Conservation (phyloP, 257 asterid genomes). For the Fraxinus americana region DNA sequence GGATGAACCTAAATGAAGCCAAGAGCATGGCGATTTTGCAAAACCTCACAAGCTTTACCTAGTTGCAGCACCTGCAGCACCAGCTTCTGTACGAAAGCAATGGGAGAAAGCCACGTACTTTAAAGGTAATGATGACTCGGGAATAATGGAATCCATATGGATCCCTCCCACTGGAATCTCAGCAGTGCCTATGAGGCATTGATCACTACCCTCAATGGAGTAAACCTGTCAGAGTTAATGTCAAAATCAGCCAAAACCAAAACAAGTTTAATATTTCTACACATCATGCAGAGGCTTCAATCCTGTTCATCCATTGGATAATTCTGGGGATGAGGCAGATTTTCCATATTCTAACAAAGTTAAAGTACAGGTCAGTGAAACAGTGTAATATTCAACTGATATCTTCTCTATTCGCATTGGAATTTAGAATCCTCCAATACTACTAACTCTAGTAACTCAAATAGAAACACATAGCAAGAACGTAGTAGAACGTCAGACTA, state of each 20-base stretch:
- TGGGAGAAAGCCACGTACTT: conserved; percentile 93
- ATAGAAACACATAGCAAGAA: not conserved
- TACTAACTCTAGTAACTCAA: not conserved
- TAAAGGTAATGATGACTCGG: conserved; percentile 76
- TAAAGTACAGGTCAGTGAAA: not conserved
- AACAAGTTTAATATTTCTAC: conserved; percentile 13
- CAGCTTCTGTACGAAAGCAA: conserved; percentile 98
- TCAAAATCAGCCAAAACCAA: conserved; percentile 24
- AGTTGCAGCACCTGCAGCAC: conserved; percentile 95
- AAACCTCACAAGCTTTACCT: conserved; percentile 46
- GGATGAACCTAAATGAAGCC: not conserved
- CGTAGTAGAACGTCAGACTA: not conserved
- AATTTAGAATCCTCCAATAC: not conserved
- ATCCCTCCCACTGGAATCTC: conserved; percentile 98
- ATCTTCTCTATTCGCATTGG: conserved; percentile 1
- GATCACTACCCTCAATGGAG: conserved; percentile 90
- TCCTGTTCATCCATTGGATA: conserved; percentile 1
- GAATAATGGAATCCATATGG: conserved; percentile 92
- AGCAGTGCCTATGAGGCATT: conserved; percentile 96
- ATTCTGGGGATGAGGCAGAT: not conserved
- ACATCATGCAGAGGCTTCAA: conserved; percentile 16
- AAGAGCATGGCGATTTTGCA: not conserved
- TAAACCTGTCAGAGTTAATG: conserved; percentile 64
- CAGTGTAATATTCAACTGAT: conserved; percentile 10
- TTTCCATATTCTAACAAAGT: not conserved